Percentiles rank a stretch among this genome's conserved stretches.
Evolutionary conservation across 352 stramenopile species (phyloP).

Genomic region (Phytophthora syringae): DNA sequence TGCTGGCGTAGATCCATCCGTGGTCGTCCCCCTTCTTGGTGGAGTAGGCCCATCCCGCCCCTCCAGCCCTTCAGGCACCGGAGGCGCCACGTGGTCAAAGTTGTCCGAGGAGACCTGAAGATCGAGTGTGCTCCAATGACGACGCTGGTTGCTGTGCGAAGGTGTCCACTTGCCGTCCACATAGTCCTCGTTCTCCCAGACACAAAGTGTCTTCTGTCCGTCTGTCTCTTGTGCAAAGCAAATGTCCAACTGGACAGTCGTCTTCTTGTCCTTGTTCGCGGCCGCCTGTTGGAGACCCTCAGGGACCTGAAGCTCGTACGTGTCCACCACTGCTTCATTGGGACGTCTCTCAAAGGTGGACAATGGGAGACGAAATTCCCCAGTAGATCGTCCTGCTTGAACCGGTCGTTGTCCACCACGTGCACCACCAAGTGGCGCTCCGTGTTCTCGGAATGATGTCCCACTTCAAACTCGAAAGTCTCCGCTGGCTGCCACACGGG

Average conservation of each 20-base stretch:
- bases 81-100: constrained; percentile 71
- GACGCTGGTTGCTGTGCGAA: constrained; percentile 55
- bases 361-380: constrained; percentile 53
- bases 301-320: constrained; percentile 55
- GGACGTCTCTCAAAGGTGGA: constrained; percentile 54
- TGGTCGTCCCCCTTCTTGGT: constrained; percentile 70
- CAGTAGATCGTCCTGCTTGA: constrained; percentile 75
- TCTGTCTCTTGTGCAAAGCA: constrained; percentile 48
- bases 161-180: constrained; percentile 50
- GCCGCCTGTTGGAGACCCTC: constrained; percentile 45
- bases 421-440: constrained; percentile 58
- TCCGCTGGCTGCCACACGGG: constrained; percentile 79
- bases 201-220: constrained; percentile 57
- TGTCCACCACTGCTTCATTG: constrained; percentile 59
- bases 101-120: constrained; percentile 62
- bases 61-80: constrained; percentile 58
- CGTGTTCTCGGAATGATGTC: constrained; percentile 32
- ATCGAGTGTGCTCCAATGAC: constrained; percentile 66
- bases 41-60: constrained; percentile 71
- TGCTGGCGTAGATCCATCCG: constrained; percentile 74
- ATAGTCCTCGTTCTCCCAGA: constrained; percentile 80
- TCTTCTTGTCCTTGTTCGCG: constrained; percentile 52
- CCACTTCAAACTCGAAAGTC: constrained; percentile 74
- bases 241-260: constrained; percentile 47
- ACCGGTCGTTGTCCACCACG: constrained; percentile 72